phyloP scores from a whole-genome alignment of 805 yeast genomes.

The Starmerella bacillaris region DNA sequence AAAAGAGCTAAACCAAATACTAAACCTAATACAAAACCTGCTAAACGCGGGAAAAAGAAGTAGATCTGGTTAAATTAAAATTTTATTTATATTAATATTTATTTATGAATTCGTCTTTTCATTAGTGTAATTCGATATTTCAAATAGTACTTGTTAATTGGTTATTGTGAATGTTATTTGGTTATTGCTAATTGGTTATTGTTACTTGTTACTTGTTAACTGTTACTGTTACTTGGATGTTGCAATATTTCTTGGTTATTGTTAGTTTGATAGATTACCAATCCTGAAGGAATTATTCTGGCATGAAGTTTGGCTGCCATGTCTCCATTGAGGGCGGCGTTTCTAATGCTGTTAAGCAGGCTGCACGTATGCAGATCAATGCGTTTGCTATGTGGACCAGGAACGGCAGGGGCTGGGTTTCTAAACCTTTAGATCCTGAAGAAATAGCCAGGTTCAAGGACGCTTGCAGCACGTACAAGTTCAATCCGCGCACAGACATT shows the following conservation, averaged over 20 bases:
- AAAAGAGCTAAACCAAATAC: constrained; percentile 1
- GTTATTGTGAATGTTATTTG: too few relatives aligned
- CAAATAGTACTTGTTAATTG: too few relatives aligned
- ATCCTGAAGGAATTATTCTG: too few relatives aligned
- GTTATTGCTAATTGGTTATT: too few relatives aligned
- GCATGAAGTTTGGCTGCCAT: constrained; percentile 59
- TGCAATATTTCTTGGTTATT: too few relatives aligned
- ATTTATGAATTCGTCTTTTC: too few relatives aligned
- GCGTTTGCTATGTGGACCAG: constrained; percentile 82
- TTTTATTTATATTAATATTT: too few relatives aligned
- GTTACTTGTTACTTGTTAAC: too few relatives aligned
- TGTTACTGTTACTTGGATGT: too few relatives aligned
- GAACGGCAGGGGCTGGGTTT: constrained; percentile 79
- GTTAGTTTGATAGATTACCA: too few relatives aligned
- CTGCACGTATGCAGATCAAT: constrained; percentile 43
- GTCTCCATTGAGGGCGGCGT: constrained; percentile 68
- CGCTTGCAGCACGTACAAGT: constrained; percentile 44
- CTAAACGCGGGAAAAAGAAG: constrained; percentile 1
- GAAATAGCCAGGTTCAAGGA: constrained; percentile 51
- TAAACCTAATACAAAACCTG: constrained; percentile 3
- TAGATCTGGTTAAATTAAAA: too few relatives aligned
- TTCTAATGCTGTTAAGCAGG: constrained; percentile 47
- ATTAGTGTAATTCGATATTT: too few relatives aligned
- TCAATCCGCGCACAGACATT: constrained; percentile 33
- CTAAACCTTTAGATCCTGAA: constrained; percentile 52